phyloP scores from a whole-genome alignment of 2,329 filamentous ascomycete species.

The Hypoxylon sp. region DNA sequence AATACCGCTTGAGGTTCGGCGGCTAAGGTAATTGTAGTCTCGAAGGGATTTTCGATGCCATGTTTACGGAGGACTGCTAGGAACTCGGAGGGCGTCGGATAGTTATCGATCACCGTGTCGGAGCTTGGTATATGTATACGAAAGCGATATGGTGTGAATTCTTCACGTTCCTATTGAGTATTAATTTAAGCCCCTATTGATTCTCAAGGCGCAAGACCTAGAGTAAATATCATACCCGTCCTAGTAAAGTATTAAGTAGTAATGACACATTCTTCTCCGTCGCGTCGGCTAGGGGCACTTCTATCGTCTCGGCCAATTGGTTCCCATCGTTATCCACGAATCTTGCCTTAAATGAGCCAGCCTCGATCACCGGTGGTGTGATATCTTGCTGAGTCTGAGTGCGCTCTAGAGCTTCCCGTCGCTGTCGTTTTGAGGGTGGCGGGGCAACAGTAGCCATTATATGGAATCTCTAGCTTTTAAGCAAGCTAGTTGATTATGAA shows the following conservation, averaged over 20 bases:
- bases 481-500: slow-evolving; percentile 4
- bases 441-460: slow-evolving; percentile 84
- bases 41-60: slow-evolving; percentile 71
- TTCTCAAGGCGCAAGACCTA: slow-evolving; percentile 8
- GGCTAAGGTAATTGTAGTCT: slow-evolving; percentile 68
- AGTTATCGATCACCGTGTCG: slow-evolving; percentile 69
- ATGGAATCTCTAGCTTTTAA: neutral
- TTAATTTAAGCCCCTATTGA: slow-evolving; percentile 16
- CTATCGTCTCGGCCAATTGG: slow-evolving; percentile 77
- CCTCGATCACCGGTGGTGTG: slow-evolving; percentile 74
- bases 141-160: slow-evolving; percentile 74
- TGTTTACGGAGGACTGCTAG: slow-evolving; percentile 68
- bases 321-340: slow-evolving; percentile 87
- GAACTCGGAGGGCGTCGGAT: slow-evolving; percentile 65
- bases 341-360: slow-evolving; percentile 85
- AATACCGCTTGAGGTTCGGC: slow-evolving; percentile 91
- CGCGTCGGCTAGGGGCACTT: slow-evolving; percentile 86
- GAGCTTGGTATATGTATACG: slow-evolving; percentile 70
- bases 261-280: slow-evolving; percentile 91
- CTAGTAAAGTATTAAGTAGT: slow-evolving; percentile 86
- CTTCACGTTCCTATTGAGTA: slow-evolving; percentile 63
- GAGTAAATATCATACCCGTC: slow-evolving; percentile 69
- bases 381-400: slow-evolving; percentile 83
- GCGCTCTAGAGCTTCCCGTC: slow-evolving; percentile 79
- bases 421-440: slow-evolving; percentile 91